Base-by-base conservation (phyloP, 2,329 filamentous ascomycete species). In the Aspergillus eucalypticola region DNA sequence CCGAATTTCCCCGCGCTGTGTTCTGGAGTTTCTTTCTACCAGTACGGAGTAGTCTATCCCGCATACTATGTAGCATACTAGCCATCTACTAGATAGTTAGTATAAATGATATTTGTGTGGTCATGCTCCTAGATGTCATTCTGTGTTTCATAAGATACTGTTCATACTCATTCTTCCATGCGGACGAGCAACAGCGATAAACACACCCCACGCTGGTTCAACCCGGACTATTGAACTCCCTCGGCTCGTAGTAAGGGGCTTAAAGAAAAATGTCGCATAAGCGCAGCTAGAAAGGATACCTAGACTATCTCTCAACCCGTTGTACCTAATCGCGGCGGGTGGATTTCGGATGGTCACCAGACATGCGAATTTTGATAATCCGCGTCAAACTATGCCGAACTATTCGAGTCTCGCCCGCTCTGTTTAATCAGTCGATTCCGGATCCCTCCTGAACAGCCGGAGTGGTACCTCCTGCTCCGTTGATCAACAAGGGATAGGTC, bases 271-370 rank as follows among this genome's bases (percentile, higher is more conserved):
- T 49, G 23, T 53, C 51, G 57, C 53, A 60, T 60, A 29, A 29
- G 54, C 29, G 38, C n/a, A 44, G 32, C 48, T 35, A n/a, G 32
- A 54, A 29, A 29, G 23, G 29, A 35, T 35, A 35, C 32, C 32
- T 27, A 27, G 25, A 27, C 25, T 50, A 29, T 50, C 46, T 17
- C 46, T 10, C 46, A 27, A 3, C 23, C 46, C 27, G 25, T 29
- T 50, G 23, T 11, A 19, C 46, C 46, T 50, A 50, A 56, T 54
- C 60, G 19, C 38, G 13, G 46, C 32, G 48, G 61, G 64, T 65
- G 64, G 63, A 52, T 64, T 66, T 52, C 29, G 25, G 23, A 29
- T 32, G 65, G 66, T 67, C 66, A 68, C 58, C 66, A 64, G 66
- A 67, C 64, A 49, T 50, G 66, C 62, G 32, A 51, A 59, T 61